Evolutionary conservation across 2,329 filamentous ascomycete genomes (phyloP).

Genomic region (Fusarium piperis): DNA sequence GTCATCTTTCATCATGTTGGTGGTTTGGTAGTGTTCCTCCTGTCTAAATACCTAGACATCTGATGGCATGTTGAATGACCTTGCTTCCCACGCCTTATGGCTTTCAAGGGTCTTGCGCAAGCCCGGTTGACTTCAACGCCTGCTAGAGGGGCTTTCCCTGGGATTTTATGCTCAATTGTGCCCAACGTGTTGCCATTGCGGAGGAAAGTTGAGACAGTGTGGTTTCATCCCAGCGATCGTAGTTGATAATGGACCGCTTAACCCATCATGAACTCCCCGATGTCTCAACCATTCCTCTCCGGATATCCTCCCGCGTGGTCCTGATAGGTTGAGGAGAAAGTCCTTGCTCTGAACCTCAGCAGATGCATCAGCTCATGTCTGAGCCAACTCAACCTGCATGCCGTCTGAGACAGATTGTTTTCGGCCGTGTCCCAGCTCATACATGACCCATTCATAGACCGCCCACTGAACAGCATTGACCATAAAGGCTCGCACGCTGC

Average conservation of each 20-base stretch:
- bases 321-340: neutral
- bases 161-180: neutral
- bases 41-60: neutral
- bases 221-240: neutral
- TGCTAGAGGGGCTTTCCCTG: neutral
- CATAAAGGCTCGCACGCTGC: conserved; percentile 86
- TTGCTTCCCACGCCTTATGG: neutral
- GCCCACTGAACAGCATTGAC: conserved; percentile 96
- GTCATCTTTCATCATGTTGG: neutral
- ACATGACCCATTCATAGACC: conserved; percentile 90
- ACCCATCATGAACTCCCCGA: neutral
- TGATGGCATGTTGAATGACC: conserved; percentile 1
- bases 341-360: neutral
- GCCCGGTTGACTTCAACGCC: neutral
- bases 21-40: neutral
- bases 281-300: neutral
- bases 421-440: conserved; percentile 54
- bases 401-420: conserved; percentile 14
- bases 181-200: neutral
- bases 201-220: neutral
- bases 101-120: neutral
- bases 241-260: neutral
- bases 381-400: neutral
- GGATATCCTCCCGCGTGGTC: neutral
- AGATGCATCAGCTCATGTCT: neutral